These are phyloP conservation scores for Candida bentonensis DNA, from an alignment of 805 yeast species.

Conservation along the genomic window DNA sequence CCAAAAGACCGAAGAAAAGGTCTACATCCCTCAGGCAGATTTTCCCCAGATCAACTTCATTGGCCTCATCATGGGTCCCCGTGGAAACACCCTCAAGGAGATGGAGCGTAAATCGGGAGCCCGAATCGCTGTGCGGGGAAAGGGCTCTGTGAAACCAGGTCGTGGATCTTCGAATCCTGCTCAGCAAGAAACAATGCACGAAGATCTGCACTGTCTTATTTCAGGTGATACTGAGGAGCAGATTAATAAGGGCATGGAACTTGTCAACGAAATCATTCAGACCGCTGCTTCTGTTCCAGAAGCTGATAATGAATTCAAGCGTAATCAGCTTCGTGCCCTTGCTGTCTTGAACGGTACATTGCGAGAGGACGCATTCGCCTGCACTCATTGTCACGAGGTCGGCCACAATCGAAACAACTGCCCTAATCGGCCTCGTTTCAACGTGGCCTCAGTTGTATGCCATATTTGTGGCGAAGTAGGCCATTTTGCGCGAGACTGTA, in stretches of 20 bases:
- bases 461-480: constrained; percentile 69
- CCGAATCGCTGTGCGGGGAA: constrained; percentile 79
- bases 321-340: constrained; percentile 80
- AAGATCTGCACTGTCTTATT: constrained; percentile 78
- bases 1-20: constrained; percentile 63
- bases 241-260: constrained; percentile 57
- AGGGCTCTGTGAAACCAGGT: constrained; percentile 93
- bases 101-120: constrained; percentile 83
- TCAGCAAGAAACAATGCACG: constrained; percentile 44
- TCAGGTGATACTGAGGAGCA: constrained; percentile 72
- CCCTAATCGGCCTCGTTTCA: constrained; percentile 35
- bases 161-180: constrained; percentile 37
- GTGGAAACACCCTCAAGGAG: constrained; percentile 78
- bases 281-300: constrained; percentile 82
- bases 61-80: constrained; percentile 83
- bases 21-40: constrained; percentile 71
- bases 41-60: constrained; percentile 89
- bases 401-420: constrained; percentile 57
- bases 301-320: constrained; percentile 82
- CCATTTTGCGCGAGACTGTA: constrained; percentile 83
- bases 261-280: constrained; percentile 62
- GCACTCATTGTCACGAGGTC: constrained; percentile 48
- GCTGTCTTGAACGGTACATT: constrained; percentile 92
- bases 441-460: constrained; percentile 47
- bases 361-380: constrained; percentile 58